Evolutionary conservation across 2,329 filamentous ascomycete species (phyloP).

Genomic region (Graphilbum ipis-grandicollis): DNA sequence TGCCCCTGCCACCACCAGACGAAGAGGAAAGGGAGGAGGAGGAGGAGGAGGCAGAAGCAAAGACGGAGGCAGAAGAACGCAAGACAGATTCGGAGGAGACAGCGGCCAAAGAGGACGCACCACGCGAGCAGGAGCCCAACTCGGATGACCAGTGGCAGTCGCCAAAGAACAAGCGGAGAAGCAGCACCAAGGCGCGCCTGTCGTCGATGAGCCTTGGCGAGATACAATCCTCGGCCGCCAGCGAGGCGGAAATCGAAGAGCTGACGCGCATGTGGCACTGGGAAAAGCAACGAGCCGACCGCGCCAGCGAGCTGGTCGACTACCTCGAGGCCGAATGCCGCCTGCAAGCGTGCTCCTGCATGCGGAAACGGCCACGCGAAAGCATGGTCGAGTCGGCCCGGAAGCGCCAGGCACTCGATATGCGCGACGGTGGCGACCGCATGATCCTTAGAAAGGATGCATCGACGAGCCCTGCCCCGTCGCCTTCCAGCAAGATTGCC

Average conservation of each 20-base stretch:
- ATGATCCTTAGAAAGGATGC: conserved; percentile 22
- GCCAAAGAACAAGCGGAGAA: conserved; percentile 32
- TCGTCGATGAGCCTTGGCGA: conserved; percentile 28
- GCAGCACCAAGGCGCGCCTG: conserved; percentile 21
- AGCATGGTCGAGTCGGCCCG: conserved; percentile 16
- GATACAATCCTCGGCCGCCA: conserved; percentile 35
- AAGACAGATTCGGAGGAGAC: background rate
- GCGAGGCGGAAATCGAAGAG: conserved; percentile 41
- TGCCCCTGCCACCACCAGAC: conserved; percentile 40
- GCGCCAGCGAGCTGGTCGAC: conserved; percentile 55
- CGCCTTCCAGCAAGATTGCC: conserved; percentile 9
- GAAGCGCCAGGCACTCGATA: conserved; percentile 18
- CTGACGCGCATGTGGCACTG: conserved; percentile 33
- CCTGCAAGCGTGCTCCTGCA: conserved; percentile 48
- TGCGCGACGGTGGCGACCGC: conserved; percentile 24
- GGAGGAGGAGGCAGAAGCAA: conserved; percentile 29
- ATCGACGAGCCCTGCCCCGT: conserved; percentile 11
- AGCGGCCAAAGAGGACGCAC: background rate
- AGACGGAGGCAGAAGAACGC: too few species aligned
- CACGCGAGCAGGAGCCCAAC: background rate
- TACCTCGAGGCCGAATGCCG: conserved; percentile 62
- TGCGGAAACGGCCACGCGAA: conserved; percentile 19
- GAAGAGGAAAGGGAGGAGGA: conserved; percentile 26
- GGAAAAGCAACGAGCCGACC: conserved; percentile 45
- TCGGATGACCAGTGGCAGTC: background rate